These are phyloP conservation scores for Carex pumila DNA, from an alignment of 176 grass and related monocot species.

Conservation along the genomic window DNA sequence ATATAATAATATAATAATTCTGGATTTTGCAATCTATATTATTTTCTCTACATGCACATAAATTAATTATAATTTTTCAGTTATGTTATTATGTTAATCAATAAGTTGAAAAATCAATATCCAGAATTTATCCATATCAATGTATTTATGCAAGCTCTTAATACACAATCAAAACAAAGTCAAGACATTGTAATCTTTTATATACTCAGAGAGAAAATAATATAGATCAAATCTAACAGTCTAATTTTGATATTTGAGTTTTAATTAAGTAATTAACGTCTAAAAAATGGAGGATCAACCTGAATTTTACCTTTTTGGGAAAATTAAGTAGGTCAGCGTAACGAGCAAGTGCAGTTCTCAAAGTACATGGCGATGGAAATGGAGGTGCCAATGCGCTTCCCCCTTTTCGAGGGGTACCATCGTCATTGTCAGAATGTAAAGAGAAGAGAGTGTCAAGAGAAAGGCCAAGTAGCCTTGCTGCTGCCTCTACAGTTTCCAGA, in stretches of 20 bases:
- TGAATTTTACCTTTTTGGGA: slow-evolving; percentile 61
- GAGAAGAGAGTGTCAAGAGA: slow-evolving; percentile 67
- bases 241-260: too few species aligned
- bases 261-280: too few species aligned
- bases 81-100: too few species aligned
- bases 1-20: neutral
- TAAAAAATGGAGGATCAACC: neutral
- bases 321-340: slow-evolving; percentile 76
- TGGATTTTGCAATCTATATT: neutral
- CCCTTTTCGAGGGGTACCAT: slow-evolving; percentile 61
- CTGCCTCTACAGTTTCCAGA: slow-evolving; percentile 56
- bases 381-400: slow-evolving; percentile 62
- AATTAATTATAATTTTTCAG: too few species aligned
- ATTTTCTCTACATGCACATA: too few species aligned
- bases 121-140: too few species aligned
- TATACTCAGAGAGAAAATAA: too few species aligned
- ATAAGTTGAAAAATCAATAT: too few species aligned
- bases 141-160: too few species aligned
- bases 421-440: slow-evolving; percentile 65
- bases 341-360: slow-evolving; percentile 60
- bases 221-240: too few species aligned
- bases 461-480: slow-evolving; percentile 49
- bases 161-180: too few species aligned
- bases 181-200: too few species aligned
- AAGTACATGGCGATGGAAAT: slow-evolving; percentile 77